Evolutionary conservation across 768 basidiomycete genomes (phyloP), one percentile per base, ranked within the genome.

Genomic region (Suillus plorans): DNA sequence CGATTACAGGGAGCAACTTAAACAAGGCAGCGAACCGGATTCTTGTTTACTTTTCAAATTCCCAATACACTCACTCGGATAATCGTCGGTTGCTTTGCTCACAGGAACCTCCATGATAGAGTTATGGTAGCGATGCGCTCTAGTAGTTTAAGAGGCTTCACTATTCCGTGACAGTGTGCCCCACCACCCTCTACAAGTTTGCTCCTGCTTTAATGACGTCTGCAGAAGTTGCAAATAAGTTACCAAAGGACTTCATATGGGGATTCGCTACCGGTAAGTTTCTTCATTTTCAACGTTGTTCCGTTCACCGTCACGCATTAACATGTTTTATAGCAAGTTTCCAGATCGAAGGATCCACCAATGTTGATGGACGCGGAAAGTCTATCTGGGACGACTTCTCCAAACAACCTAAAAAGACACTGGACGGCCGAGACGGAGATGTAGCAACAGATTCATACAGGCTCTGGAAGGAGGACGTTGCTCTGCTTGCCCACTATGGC

Each of bases 321-420:
- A 62, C 64, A 59, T 64, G 41, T 8, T 36, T 41, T 20, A n/a
- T 53, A 84, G 91, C 89, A 28, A 78, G 84, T 64, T 91, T 90
- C 75, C 90, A 92, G 78, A 86, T 91, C 62, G 91, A 92, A 74
- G 90, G 90, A 41, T 87, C 89, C 0, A 78, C 82, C 22, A 74
- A 82, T 61, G 80, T 78, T 18, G 87, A 85, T 64, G 86, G 87
- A 16, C 85, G 88, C 57, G 88, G 87, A 10, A 85, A 85, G 69
- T 88, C 87, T 16, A 85, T 91, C 68, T 92, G 90, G 90, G 90
- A 92, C 70, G 86, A 85, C 72, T 91, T 89, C 74, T 81, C 86
- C 36, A 82, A 84, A 61, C 73, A 77, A 18, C 88, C 88, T 0
- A 89, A 89, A 42, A 89, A 89, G 79, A 90, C 88, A 13, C 72